Base-by-base conservation (phyloP, 345 rosid genomes). In the Salix koriyanagi region DNA sequence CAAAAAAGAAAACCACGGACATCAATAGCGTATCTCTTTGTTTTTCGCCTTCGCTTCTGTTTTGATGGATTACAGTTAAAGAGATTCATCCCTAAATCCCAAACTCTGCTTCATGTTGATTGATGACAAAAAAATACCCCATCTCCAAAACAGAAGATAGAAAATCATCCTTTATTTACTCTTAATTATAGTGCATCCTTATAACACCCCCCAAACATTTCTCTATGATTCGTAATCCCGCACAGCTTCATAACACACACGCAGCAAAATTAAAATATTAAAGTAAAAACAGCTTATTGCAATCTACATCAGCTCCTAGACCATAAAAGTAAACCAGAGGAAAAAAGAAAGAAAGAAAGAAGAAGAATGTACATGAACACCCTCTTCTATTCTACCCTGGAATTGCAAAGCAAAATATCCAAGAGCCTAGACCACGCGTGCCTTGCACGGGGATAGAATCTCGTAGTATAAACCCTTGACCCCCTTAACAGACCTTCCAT, bases 361-460 rank as follows among this genome's bases (percentile, higher is more conserved):
- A 41, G 15, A 7, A 19, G 52, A 60, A 73, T 54, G 34, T 25
- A 46, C 69, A 74, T 6, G 41, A 7, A 66, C 46, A 32, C 9
- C 25, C 10, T 62, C 23, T n/a, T 66, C 72, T 79, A 84, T 44
- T 81, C 82, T 69, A 79, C 64, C 72, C 85, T 83, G 30, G 30
- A 76, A 75, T 80, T 84, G 84, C 90, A 89, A 71, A 91, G 93
- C 73, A 94, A 44, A 72, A 87, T 81, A 85, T 91, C 92, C 77
- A 90, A 78, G 72, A 90, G 68, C 87, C 92, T 88, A 72, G 90
- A 86, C 92, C 97, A 92, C 23, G 87, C 88, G 42, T 77, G 77
- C 60, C 97, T 85, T 4, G 88, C 88, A n/a, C 92, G 92, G 7
- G 97, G 97, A 30, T 87, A 88, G 54, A 88, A 41, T 71, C 97